These are phyloP conservation scores for Colletotrichum karsti DNA, from an alignment of 2,329 filamentous ascomycete genomes.

Conservation along the genomic window DNA sequence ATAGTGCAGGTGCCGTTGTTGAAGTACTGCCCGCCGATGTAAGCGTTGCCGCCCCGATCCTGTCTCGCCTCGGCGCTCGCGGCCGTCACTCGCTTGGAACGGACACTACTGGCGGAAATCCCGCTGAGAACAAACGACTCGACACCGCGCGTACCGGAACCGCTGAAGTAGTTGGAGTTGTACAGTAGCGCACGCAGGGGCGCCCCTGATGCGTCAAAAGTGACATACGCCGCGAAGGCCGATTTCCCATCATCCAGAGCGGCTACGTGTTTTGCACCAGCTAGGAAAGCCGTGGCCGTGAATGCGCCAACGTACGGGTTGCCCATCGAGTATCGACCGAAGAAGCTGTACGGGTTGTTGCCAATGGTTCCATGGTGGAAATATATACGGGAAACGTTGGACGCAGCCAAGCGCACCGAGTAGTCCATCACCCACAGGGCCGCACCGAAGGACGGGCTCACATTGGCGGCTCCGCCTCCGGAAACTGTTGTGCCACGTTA, in stretches of 20 bases:
- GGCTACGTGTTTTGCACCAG: conserved; percentile 51
- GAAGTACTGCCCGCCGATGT: conserved; percentile 15
- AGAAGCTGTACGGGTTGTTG: conserved; percentile 59
- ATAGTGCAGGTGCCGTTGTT: conserved; percentile 9
- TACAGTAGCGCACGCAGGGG: conserved; percentile 47
- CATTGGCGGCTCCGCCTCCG: conserved; percentile 17
- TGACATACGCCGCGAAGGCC: conserved; percentile 54
- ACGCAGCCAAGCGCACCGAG: conserved; percentile 8
- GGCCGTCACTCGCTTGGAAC: conserved; percentile 9
- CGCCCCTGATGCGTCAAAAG: conserved; percentile 38
- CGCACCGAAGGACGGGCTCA: conserved; percentile 45
- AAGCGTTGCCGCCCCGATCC: conserved; percentile 9
- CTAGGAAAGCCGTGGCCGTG: conserved; percentile 53
- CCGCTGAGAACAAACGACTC: conserved; percentile 4
- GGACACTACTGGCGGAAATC: not conserved
- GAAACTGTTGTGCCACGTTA: not conserved
- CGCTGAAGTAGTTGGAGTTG: conserved; percentile 53
- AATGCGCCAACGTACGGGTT: conserved; percentile 62
- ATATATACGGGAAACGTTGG: conserved; percentile 38
- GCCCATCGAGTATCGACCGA: conserved; percentile 56
- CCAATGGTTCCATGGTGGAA: conserved; percentile 63
- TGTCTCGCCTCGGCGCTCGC: conserved; percentile 15
- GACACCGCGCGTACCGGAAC: not conserved
- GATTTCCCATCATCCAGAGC: conserved; percentile 52
- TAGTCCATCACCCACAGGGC: conserved; percentile 52